A percentile compares a stretch with the other conserved stretches of the same genome.
These are phyloP conservation scores for Colletotrichum brevisporum DNA, from an alignment of 2,329 filamentous ascomycete genomes.

Conservation along the genomic window DNA sequence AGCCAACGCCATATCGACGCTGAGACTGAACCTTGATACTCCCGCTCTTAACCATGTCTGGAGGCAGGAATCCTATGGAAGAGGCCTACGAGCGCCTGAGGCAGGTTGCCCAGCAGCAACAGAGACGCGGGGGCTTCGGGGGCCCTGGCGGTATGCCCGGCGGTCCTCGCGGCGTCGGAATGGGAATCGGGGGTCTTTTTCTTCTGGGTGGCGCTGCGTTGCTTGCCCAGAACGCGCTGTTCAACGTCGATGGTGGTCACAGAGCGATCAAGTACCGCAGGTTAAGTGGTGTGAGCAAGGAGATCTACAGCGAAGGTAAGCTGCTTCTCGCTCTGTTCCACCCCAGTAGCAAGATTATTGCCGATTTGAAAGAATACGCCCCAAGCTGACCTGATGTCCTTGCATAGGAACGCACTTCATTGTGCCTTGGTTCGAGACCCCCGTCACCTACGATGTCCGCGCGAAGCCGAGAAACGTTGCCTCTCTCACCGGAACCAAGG, in stretches of 20 bases:
- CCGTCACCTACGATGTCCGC: constrained; percentile 96
- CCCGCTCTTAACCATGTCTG: constrained; percentile 27
- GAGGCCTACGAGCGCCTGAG: constrained; percentile 67
- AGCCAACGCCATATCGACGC: not conserved
- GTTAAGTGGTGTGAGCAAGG: constrained; percentile 91
- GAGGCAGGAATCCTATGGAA: constrained; percentile 57
- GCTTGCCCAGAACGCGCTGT: constrained; percentile 72
- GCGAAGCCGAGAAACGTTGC: constrained; percentile 97
- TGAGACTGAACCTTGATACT: too few relatives aligned
- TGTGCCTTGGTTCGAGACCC: constrained; percentile 97
- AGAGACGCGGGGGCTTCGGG: constrained; percentile 57
- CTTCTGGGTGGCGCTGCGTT: constrained; percentile 65
- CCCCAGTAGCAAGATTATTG: constrained; percentile 11
- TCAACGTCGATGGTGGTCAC: constrained; percentile 97
- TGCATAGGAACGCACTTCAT: constrained; percentile 86
- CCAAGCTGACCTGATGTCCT: not conserved
- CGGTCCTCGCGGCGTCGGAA: constrained; percentile 53
- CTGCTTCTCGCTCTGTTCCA: constrained; percentile 26
- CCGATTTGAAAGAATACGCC: not conserved
- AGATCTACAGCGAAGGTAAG: constrained; percentile 95
- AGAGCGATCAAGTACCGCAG: constrained; percentile 98
- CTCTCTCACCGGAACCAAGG: constrained; percentile 97
- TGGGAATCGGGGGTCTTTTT: constrained; percentile 57
- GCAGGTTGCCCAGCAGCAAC: constrained; percentile 60
- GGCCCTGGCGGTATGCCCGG: constrained; percentile 55